phyloP scores from a whole-genome alignment of 768 basidiomycete genomes.

The Termitomyces sp. region DNA sequence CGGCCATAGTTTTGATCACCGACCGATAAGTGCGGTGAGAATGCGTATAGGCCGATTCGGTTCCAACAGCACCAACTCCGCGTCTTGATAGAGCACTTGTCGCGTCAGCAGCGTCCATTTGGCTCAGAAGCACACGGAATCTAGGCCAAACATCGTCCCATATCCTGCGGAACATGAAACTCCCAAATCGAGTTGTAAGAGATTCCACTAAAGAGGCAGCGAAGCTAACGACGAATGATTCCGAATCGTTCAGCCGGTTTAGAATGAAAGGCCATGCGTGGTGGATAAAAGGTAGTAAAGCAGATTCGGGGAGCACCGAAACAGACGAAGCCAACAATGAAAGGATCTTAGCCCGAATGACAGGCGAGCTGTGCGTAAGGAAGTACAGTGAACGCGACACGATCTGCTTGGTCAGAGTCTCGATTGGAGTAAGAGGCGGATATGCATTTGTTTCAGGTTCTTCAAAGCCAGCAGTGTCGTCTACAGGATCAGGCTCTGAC shows the following conservation, averaged over 20 bases:
- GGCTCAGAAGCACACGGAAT: constrained; percentile 57
- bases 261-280: constrained; percentile 93
- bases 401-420: constrained; percentile 79
- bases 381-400: constrained; percentile 85
- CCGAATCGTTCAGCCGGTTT: constrained; percentile 70
- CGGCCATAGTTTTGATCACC: constrained; percentile 69
- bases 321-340: constrained; percentile 70
- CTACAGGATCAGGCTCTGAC: constrained; percentile 14
- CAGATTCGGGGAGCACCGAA: constrained; percentile 65
- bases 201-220: constrained; percentile 72
- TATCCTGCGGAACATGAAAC: constrained; percentile 80
- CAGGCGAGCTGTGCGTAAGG: constrained; percentile 84
- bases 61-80: constrained; percentile 46
- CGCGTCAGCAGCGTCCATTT: constrained; percentile 60
- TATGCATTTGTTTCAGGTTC: constrained; percentile 40
- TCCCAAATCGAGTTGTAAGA: constrained; percentile 67
- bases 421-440: constrained; percentile 60
- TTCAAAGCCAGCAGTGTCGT: constrained; percentile 19
- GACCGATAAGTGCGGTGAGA: constrained; percentile 81
- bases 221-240: constrained; percentile 77
- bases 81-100: constrained; percentile 64
- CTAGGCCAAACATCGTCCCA: constrained; percentile 95
- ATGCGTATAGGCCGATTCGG: constrained; percentile 73
- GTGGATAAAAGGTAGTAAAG: constrained; percentile 82
- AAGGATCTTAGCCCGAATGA: constrained; percentile 83